phyloP scores from a whole-genome alignment of 768 basidiomycete species.

The Trametes cingulata region DNA sequence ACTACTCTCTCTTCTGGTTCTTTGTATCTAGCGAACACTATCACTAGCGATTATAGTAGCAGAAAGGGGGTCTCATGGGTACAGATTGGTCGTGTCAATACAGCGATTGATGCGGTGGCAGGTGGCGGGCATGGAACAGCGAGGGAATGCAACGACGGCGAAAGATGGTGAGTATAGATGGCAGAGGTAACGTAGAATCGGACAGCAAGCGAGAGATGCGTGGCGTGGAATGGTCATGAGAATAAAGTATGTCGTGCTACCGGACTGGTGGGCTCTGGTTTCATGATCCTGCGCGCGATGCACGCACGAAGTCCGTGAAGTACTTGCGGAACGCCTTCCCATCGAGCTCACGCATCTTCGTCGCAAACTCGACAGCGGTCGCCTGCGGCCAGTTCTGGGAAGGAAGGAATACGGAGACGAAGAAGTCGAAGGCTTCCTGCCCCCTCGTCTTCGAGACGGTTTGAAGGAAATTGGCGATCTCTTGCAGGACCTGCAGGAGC shows the following conservation, averaged over 20 bases:
- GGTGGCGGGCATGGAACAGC: neutral
- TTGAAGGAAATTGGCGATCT: constrained; percentile 86
- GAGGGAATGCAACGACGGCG: constrained; percentile 6
- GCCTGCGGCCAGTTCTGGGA: constrained; percentile 85
- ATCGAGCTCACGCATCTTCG: constrained; percentile 74
- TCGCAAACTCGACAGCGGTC: constrained; percentile 73
- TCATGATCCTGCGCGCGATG: constrained; percentile 61
- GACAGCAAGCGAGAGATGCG: constrained; percentile 14
- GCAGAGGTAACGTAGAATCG: constrained; percentile 10
- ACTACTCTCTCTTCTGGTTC: neutral
- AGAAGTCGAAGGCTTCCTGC: constrained; percentile 79
- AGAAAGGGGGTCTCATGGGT: constrained; percentile 12
- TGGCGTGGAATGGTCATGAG: neutral
- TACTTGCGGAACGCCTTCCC: constrained; percentile 81
- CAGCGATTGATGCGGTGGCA: constrained; percentile 10
- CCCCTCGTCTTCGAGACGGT: constrained; percentile 75
- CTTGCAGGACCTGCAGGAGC: constrained; percentile 71
- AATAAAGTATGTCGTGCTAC: constrained; percentile 8
- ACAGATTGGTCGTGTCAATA: constrained; percentile 17
- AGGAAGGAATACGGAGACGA: constrained; percentile 79
- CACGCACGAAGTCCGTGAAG: constrained; percentile 80
- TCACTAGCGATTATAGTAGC: constrained; percentile 19
- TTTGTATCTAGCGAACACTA: constrained; percentile 14
- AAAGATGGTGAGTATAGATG: constrained; percentile 19
- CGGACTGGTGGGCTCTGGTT: constrained; percentile 24